Base-by-base conservation (phyloP, 2,329 filamentous ascomycete species). In the Xylaria sp. region DNA sequence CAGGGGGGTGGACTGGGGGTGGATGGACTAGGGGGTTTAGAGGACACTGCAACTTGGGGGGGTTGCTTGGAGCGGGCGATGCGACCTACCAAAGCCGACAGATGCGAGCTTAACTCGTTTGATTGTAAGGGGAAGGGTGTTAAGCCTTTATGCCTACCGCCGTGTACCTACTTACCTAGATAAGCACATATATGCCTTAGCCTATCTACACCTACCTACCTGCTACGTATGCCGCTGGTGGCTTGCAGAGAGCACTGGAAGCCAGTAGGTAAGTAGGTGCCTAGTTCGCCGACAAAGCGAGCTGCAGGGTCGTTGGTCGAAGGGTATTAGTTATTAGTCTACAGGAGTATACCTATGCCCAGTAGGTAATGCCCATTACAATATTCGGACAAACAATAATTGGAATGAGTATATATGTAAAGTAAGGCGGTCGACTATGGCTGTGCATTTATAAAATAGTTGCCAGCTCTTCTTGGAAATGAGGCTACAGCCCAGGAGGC, bases 21-120 rank as follows among this genome's bases (percentile, higher is more conserved):
- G 28, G 28, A 8, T 7, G 31, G 31, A 33, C 31, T 33, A 10
- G 31, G 31, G 33, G 25, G 52, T n/a, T 43, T 41, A 49, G 25
- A 23, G 51, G 13, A n/a, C 43, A 49, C 51, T 63, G 55, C 68
- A 51, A 56, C 52, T 46, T 48, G 25, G 25, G 63, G 56, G 20
- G 43, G 36, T 3, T 25, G 20, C n/a, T 25, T 57, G 1, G 41
- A 28, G 48, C 39, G 66, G 71, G 66, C 72, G 72, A 65, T 62
- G 51, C 67, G 62, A 61, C 74, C 73, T 75, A 75, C 74, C 70
- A 67, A 52, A 66, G 60, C 65, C 68, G 68, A 68, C 39, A 59
- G 56, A 41, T 54, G 31, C 51, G 57, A 33, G 67, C 64, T 55
- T 66, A 54, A 71, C 72, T 73, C 52, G 73, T 62, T 54, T 52